These are phyloP conservation scores for Apiospora rasikravindrae DNA, from an alignment of 2,329 filamentous ascomycete species.

Conservation along the genomic window DNA sequence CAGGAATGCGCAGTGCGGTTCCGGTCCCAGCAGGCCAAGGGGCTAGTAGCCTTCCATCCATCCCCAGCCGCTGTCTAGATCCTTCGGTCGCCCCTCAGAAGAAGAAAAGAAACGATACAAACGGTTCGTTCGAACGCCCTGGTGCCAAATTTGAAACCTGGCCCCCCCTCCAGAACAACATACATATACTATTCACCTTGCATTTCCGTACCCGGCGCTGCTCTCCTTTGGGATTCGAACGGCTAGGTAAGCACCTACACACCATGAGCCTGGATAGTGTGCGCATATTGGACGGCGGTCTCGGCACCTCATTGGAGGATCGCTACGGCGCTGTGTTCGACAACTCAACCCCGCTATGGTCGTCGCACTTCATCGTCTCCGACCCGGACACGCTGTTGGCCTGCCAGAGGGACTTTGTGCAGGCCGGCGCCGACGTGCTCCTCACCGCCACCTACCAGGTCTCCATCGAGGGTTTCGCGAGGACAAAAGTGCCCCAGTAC, in stretches of 20 bases:
- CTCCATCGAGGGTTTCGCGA: slow-evolving; percentile 60
- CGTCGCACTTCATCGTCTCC: slow-evolving; percentile 67
- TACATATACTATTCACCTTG: not conserved
- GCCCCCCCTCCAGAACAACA: not conserved
- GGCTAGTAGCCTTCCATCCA: not conserved
- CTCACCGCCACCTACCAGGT: slow-evolving; percentile 73
- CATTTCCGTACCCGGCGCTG: not conserved
- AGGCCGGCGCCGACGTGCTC: slow-evolving; percentile 64
- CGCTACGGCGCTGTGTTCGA: slow-evolving; percentile 59
- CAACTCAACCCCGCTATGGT: slow-evolving; percentile 64
- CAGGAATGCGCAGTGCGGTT: not conserved
- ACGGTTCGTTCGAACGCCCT: not conserved
- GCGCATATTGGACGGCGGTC: slow-evolving; percentile 66
- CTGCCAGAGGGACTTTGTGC: slow-evolving; percentile 62
- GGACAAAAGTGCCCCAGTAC: slow-evolving; percentile 49
- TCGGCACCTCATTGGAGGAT: slow-evolving; percentile 70
- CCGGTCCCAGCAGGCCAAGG: not conserved
- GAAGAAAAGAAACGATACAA: not conserved
- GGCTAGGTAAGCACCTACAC: not conserved
- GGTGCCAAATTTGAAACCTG: not conserved
- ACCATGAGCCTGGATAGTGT: not conserved
- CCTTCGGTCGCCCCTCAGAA: not conserved
- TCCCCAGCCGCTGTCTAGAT: not conserved
- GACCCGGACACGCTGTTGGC: slow-evolving; percentile 53
- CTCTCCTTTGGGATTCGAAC: not conserved